Conservation (phyloP, 202 grass and related monocot genomes). For the Schoenoplectus tabernaemontani region DNA sequence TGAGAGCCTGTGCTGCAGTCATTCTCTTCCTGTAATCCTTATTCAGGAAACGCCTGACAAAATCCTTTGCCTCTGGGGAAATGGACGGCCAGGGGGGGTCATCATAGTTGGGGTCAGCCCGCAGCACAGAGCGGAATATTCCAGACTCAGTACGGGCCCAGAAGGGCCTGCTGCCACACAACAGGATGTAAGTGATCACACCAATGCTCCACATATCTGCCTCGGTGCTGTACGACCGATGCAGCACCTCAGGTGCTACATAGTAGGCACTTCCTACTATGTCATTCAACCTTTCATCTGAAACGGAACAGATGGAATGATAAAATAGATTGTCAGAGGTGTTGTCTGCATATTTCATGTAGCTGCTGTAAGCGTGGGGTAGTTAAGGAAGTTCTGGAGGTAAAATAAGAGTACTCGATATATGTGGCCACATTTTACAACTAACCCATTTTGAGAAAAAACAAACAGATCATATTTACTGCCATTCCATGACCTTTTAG, state of each 20-base stretch:
- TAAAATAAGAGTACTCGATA: neutral
- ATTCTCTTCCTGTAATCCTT: conserved; percentile 99
- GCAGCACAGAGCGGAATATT: conserved; percentile 94
- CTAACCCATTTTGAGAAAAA: neutral
- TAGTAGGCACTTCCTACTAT: conserved; percentile 99
- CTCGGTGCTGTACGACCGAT: conserved; percentile 92
- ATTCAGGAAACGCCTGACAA: conserved; percentile 91
- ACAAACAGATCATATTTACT: neutral
- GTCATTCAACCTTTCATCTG: conserved; percentile 98
- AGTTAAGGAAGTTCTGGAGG: neutral
- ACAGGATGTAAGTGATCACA: conserved; percentile 92
- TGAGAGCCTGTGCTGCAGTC: conserved; percentile 90
- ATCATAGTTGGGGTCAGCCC: conserved; percentile 93
- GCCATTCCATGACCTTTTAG: neutral
- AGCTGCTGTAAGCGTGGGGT: neutral
- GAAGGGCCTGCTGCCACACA: conserved; percentile 94
- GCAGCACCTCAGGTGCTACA: conserved; percentile 94
- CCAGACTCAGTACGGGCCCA: conserved; percentile 98
- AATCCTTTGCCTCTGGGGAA: conserved; percentile 85
- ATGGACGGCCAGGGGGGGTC: conserved; percentile 76
- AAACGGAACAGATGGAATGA: conserved; percentile 24
- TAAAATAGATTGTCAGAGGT: neutral
- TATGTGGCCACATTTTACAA: neutral
- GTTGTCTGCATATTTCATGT: neutral
- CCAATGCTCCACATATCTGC: conserved; percentile 99